A percentile compares a stretch with the other conserved stretches of the same genome.
Conservation (phyloP, 2,329 filamentous ascomycete species). For the Cytospora schulzeri region DNA sequence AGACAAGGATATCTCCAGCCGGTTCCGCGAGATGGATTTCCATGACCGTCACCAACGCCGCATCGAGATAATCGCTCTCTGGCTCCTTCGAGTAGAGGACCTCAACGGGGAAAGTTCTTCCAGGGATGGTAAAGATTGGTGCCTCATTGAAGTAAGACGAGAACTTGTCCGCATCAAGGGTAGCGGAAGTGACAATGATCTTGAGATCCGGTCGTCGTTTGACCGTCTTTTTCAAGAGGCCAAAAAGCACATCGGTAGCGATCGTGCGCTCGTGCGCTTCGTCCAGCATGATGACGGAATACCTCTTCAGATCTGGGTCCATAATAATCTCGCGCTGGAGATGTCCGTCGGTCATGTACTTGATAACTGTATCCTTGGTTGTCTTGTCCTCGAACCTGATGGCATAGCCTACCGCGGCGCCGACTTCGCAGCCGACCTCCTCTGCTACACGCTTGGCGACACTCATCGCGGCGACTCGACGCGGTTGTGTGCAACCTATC, state of each 20-base stretch:
- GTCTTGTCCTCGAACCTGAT: conserved; percentile 98
- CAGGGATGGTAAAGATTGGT: conserved; percentile 95
- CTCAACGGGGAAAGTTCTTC: conserved; percentile 92
- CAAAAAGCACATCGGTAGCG: conserved; percentile 92
- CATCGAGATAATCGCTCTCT: conserved; percentile 92
- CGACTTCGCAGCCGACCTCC: conserved; percentile 88
- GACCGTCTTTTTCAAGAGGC: conserved; percentile 88
- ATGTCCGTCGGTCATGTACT: conserved; percentile 99
- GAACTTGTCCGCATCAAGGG: conserved; percentile 96
- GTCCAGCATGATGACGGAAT: conserved; percentile 97
- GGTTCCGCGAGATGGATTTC: conserved; percentile 95
- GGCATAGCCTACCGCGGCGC: conserved; percentile 92
- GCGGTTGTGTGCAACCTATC: conserved; percentile 94
- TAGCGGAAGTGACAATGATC: conserved; percentile 94
- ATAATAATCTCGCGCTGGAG: conserved; percentile 92
- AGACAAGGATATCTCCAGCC: conserved; percentile 90
- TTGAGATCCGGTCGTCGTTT: conserved; percentile 86
- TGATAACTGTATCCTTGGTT: conserved; percentile 84
- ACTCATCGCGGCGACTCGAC: conserved; percentile 95
- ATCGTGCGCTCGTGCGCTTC: conserved; percentile 98
- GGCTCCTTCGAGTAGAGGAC: conserved; percentile 94
- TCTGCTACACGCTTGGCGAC: conserved; percentile 96
- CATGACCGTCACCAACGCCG: conserved; percentile 95
- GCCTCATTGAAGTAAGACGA: conserved; percentile 94
- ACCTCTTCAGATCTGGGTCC: conserved; percentile 84